A percentile compares a stretch with the other conserved stretches of the same genome.
phyloP scores from a whole-genome alignment of 257 asterid species.

The Solanum ahanhuiri region DNA sequence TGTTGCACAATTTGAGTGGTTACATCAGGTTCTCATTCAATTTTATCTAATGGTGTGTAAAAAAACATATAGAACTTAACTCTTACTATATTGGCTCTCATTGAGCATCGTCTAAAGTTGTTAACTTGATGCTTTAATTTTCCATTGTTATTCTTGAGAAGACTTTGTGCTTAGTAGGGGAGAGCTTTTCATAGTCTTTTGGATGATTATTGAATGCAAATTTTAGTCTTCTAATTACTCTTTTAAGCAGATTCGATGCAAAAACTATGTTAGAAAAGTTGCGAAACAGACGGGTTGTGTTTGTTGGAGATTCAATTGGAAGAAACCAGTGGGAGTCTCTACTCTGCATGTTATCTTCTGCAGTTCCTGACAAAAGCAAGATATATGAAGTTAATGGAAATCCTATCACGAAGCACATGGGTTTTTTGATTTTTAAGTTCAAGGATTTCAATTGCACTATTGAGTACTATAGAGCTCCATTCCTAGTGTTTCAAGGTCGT shows the following conservation, averaged over 20 bases:
- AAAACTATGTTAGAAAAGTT: conserved; percentile 63
- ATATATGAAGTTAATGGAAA: conserved; percentile 71
- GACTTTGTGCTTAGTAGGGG: not conserved
- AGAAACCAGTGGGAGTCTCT: conserved; percentile 96
- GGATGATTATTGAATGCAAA: not conserved
- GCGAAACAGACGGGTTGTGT: conserved; percentile 40
- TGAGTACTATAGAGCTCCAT: conserved; percentile 86
- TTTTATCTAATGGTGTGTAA: not conserved
- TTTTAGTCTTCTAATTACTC: not conserved
- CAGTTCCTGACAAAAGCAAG: conserved; percentile 35
- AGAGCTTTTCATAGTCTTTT: not conserved
- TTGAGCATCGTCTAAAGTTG: not conserved
- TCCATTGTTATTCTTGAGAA: not conserved
- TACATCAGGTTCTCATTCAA: not conserved
- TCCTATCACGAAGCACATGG: conserved; percentile 80
- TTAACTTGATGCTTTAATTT: not conserved
- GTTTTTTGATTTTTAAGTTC: conserved; percentile 50
- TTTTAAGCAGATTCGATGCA: conserved; percentile 46
- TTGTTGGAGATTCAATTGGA: conserved; percentile 83
- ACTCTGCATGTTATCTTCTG: conserved; percentile 79
- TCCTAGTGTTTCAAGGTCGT: conserved; percentile 69
- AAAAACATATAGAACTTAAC: not conserved
- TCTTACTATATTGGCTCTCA: not conserved
- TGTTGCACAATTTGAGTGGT: not conserved
- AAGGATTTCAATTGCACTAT: conserved; percentile 63